phyloP scores from a whole-genome alignment of 345 rosid genomes.

The Clarkia xantiana region DNA sequence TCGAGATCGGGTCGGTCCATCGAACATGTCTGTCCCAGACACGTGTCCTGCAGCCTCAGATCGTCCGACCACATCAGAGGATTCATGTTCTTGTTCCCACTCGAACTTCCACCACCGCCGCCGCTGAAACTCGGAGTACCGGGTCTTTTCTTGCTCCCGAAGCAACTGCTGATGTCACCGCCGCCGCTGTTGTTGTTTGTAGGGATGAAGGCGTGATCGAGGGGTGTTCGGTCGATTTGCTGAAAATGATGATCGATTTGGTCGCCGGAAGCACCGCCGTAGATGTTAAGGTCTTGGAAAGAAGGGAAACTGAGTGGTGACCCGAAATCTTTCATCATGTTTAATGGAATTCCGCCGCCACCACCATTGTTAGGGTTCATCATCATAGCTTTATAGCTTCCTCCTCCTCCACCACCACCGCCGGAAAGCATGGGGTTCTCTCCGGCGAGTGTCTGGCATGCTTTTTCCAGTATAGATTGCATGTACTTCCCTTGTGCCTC shows the following conservation, averaged over 20 bases:
- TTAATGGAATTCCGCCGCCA: slow-evolving; percentile 6
- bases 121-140: slow-evolving; percentile 15
- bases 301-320: slow-evolving; percentile 49
- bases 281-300: slow-evolving; percentile 90
- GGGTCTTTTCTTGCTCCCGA: slow-evolving; percentile 60
- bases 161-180: slow-evolving; percentile 22
- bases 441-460: slow-evolving; percentile 81
- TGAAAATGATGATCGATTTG: slow-evolving; percentile 38
- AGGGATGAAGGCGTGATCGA: slow-evolving; percentile 11
- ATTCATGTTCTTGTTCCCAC: slow-evolving; percentile 46
- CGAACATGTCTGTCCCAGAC: slow-evolving; percentile 32
- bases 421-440: slow-evolving; percentile 26
- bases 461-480: slow-evolving; percentile 92
- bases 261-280: slow-evolving; percentile 37
- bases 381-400: slow-evolving; percentile 13
- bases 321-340: slow-evolving; percentile 4
- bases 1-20: slow-evolving; percentile 41
- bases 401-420: slow-evolving; percentile 26
- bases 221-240: slow-evolving; percentile 45
- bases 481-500: slow-evolving; percentile 99
- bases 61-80: slow-evolving; percentile 79
- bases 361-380: slow-evolving; percentile 4
- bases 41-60: slow-evolving; percentile 35
- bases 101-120: neutral
- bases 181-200: slow-evolving; percentile 13